phyloP scores from a whole-genome alignment of 305 asterid species.

The Fraxinus xanthoxyloides region DNA sequence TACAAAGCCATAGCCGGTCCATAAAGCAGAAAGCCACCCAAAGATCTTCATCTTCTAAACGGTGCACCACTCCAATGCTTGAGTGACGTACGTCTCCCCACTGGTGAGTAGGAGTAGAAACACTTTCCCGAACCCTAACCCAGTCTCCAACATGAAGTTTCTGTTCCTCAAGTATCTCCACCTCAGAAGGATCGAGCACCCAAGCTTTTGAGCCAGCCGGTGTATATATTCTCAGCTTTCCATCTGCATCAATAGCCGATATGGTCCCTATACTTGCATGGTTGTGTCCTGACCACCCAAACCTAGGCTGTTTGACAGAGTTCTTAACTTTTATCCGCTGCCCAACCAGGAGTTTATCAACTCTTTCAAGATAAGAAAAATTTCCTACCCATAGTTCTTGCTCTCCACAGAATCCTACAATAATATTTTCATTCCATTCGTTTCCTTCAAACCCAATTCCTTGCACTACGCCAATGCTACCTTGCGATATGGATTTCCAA shows the following conservation, averaged over 20 bases:
- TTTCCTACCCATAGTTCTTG: slow-evolving; percentile 80
- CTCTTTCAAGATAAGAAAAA: slow-evolving; percentile 47
- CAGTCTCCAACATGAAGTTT: slow-evolving; percentile 63
- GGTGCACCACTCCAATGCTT: slow-evolving; percentile 90
- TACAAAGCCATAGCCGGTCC: slow-evolving; percentile 85
- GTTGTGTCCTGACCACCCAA: slow-evolving; percentile 90
- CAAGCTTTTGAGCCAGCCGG: slow-evolving; percentile 83
- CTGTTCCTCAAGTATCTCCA: slow-evolving; percentile 66
- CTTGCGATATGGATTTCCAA: slow-evolving; percentile 76
- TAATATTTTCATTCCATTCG: slow-evolving; percentile 56
- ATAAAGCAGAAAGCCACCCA: slow-evolving; percentile 88
- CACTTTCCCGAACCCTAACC: slow-evolving; percentile 66
- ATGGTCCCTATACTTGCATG: slow-evolving; percentile 67
- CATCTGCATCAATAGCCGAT: slow-evolving; percentile 85
- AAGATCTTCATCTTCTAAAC: slow-evolving; percentile 69
- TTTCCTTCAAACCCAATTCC: slow-evolving; percentile 67
- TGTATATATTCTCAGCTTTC: slow-evolving; percentile 80
- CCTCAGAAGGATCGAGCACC: slow-evolving; percentile 90
- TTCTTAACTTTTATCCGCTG: slow-evolving; percentile 61
- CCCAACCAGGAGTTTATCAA: slow-evolving; percentile 52
- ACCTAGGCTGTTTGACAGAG: slow-evolving; percentile 73
- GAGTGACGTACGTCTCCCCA: slow-evolving; percentile 81
- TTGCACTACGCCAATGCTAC: slow-evolving; percentile 85
- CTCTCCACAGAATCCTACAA: slow-evolving; percentile 85
- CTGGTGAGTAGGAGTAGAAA: slow-evolving; percentile 72